phyloP scores from a whole-genome alignment of 176 grass and related monocot genomes.

The Lolium multiflorum region DNA sequence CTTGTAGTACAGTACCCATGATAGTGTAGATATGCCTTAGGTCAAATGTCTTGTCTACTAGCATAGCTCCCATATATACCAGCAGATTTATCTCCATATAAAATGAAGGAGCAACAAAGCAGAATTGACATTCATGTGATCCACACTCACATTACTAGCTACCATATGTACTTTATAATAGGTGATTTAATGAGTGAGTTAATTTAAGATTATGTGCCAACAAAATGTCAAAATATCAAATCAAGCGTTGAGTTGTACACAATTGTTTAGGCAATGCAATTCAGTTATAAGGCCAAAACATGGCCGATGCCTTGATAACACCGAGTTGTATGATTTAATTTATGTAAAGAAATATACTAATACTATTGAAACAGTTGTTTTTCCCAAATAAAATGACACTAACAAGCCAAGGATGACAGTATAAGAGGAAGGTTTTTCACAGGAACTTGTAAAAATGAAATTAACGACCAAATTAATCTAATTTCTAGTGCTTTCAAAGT shows the following conservation, averaged over 20 bases:
- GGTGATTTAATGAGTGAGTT: not conserved
- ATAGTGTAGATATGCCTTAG: slow-evolving; percentile 48
- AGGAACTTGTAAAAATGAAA: not conserved
- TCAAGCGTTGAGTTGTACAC: not conserved
- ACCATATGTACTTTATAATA: not conserved
- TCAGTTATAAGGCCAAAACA: not conserved
- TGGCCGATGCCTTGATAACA: not conserved
- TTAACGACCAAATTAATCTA: not conserved
- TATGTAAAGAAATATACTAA: not conserved
- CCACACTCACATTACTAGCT: not conserved
- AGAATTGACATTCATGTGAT: not conserved
- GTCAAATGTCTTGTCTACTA: slow-evolving; percentile 53
- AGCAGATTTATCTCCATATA: slow-evolving; percentile 1
- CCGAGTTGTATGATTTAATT: not conserved
- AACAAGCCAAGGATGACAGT: not conserved
- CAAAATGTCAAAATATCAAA: not conserved
- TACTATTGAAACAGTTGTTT: not conserved
- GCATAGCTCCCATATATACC: slow-evolving; percentile 13
- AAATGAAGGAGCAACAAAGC: not conserved
- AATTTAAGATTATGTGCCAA: not conserved
- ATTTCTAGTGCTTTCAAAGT: not conserved
- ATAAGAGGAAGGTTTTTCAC: not conserved
- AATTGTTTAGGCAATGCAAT: not conserved
- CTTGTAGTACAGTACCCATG: slow-evolving; percentile 22
- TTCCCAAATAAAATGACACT: not conserved